These are phyloP conservation scores for Vigna unguiculata DNA, from an alignment of 306 rosid species.

Conservation along the genomic window DNA sequence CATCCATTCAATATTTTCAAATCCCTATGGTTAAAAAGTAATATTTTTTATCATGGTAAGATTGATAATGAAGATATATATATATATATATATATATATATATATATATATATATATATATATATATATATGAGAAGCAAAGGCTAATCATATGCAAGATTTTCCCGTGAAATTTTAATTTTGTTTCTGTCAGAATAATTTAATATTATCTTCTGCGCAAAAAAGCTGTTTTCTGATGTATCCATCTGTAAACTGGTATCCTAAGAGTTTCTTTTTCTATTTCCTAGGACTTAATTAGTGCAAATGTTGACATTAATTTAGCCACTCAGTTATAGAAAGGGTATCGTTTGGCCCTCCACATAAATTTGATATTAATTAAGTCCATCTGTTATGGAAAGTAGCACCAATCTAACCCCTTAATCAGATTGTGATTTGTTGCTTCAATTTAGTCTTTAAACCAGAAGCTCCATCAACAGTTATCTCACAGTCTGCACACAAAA, in stretches of 20 bases:
- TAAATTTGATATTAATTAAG: slow-evolving; percentile 1
- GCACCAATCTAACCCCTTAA: not conserved
- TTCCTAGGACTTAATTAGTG: too few relatives aligned
- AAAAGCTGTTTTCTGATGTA: too few relatives aligned
- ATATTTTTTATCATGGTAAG: slow-evolving; percentile 9
- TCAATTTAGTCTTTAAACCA: slow-evolving; percentile 26
- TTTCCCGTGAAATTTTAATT: slow-evolving; percentile 12
- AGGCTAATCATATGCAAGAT: slow-evolving; percentile 4
- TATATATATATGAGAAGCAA: slow-evolving; percentile 11
- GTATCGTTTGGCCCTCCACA: slow-evolving; percentile 17
- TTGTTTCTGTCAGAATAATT: not conserved
- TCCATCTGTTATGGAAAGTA: not conserved
- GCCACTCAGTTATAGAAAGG: not conserved
- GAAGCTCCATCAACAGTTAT: slow-evolving; percentile 18
- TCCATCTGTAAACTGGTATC: too few relatives aligned
- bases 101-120: too few relatives aligned
- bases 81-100: too few relatives aligned
- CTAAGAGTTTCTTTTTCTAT: too few relatives aligned
- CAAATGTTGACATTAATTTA: slow-evolving; percentile 24
- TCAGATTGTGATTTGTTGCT: not conserved
- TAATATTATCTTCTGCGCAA: too few relatives aligned
- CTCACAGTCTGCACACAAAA: not conserved
- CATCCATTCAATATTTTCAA: not conserved
- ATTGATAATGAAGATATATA: slow-evolving; percentile 10
- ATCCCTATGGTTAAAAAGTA: not conserved